Base-by-base conservation (phyloP, 495 filamentous ascomycete species). In the Letharia columbiana region DNA sequence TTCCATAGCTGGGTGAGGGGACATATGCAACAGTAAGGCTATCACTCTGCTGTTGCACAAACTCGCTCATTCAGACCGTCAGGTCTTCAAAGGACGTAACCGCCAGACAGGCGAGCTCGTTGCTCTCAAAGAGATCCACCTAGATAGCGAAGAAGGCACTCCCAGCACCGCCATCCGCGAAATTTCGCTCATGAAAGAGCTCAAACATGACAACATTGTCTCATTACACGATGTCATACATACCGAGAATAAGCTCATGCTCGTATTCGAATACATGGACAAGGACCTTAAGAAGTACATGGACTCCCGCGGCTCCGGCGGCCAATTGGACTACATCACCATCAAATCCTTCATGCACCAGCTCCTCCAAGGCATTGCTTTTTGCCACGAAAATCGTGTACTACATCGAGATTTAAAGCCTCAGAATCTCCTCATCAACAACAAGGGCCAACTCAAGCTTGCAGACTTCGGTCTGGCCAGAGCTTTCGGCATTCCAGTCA, bases 231-330 rank as follows among this genome's bases (percentile, higher is more conserved):
- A 99, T 79, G 96, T 99, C 42, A 97, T 99, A 71, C 94, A 99
- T 75, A 98, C 94, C 64, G 94, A 99, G 77, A 96, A 98, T 80
- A 99, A 99, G 75, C 85, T 99, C 54, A 98, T 98, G 91, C 89
- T 99, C 47, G 94, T 99, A 18, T 96, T 97, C 70, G 94, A 99
- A 76, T 97, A 88, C 75, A 96, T 99, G 87, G 94, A 99, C 76
- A 87, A 92, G 71, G 94, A 99, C 72, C 80, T 99, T n/a, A 99
- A 99, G 82, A 94, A 93, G 75, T 98, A 96, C 78, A 99, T 99
- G 94, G 94, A 99, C 71, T 87, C 86, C 23, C 84, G 89, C 39
- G 89, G 90, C 69, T 88, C 93, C 56, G 83, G 90, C 63, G 92
- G 93, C 40, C 88, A 89, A 33, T 79, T 98, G 50, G 89, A 92